Conservation (phyloP, 2,329 filamentous ascomycete genomes). For the Apiospora rasikravindrae region DNA sequence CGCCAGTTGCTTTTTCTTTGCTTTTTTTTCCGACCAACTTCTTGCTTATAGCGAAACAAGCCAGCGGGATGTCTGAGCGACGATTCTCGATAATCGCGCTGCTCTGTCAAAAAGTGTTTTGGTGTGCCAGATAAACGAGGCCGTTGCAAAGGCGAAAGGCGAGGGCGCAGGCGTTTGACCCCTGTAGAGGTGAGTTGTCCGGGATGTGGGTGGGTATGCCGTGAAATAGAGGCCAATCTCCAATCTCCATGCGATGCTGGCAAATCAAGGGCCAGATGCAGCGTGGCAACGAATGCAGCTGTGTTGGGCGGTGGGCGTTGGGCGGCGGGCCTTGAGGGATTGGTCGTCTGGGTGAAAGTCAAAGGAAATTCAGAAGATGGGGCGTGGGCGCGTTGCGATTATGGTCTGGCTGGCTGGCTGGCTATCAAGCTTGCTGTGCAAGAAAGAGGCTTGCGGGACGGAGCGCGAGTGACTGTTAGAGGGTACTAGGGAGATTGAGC, state of each 20-base stretch:
- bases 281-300: background rate
- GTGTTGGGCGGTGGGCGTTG: background rate
- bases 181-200: conserved; percentile 3
- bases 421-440: background rate
- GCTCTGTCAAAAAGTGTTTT: background rate
- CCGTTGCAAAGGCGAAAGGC: background rate
- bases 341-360: conserved; percentile 4
- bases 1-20: conserved; percentile 6
- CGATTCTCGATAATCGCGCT: background rate
- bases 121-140: conserved; percentile 2
- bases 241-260: background rate
- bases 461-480: background rate
- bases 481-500: background rate
- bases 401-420: background rate
- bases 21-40: background rate
- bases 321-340: conserved; percentile 2
- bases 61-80: background rate
- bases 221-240: conserved; percentile 11
- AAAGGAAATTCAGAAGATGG: conserved; percentile 13
- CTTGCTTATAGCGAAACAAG: conserved; percentile 8
- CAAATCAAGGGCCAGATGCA: conserved; percentile 7
- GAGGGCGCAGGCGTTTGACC: background rate
- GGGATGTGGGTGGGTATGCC: background rate
- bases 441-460: conserved; percentile 4
- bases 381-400: conserved; percentile 1